Evolutionary conservation across 176 grass and related monocot species (phyloP).

Genomic region (Pontederia paniculata): DNA sequence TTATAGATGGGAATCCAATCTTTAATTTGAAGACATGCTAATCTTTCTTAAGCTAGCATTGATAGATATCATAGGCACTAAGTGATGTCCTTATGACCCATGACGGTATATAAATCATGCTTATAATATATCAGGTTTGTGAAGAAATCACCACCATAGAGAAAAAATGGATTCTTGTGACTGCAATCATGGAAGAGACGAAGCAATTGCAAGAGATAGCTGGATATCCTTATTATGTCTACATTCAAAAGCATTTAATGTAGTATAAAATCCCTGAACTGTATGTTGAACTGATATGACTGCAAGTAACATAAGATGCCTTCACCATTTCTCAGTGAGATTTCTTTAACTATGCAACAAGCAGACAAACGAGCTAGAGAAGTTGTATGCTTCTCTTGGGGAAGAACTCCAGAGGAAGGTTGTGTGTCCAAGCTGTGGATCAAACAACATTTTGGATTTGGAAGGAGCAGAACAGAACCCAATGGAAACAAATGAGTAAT

Average conservation of each 20-base stretch:
- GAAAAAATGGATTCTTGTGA: slow-evolving; percentile 49
- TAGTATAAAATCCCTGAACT: too few species aligned
- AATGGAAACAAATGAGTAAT: not conserved
- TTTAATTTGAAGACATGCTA: too few species aligned
- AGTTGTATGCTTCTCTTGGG: slow-evolving; percentile 38
- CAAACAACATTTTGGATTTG: slow-evolving; percentile 46
- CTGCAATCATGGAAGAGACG: slow-evolving; percentile 50
- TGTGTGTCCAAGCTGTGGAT: slow-evolving; percentile 41
- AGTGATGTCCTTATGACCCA: too few species aligned
- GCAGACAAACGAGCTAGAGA: slow-evolving; percentile 48
- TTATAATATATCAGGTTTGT: slow-evolving; percentile 28
- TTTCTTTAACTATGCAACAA: slow-evolving; percentile 59
- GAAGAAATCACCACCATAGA: slow-evolving; percentile 40
- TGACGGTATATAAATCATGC: not conserved
- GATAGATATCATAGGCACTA: too few species aligned
- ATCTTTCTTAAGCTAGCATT: too few species aligned
- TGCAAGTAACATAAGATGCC: not conserved
- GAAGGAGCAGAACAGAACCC: slow-evolving; percentile 11
- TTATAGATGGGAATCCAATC: too few species aligned
- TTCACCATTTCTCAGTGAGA: not conserved
- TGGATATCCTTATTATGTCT: slow-evolving; percentile 50
- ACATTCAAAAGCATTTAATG: too few species aligned
- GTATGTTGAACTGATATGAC: too few species aligned
- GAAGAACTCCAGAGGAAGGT: slow-evolving; percentile 47
- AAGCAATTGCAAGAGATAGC: slow-evolving; percentile 46